Conservation (phyloP, 305 asterid genomes). For the Rubia peregrina region DNA sequence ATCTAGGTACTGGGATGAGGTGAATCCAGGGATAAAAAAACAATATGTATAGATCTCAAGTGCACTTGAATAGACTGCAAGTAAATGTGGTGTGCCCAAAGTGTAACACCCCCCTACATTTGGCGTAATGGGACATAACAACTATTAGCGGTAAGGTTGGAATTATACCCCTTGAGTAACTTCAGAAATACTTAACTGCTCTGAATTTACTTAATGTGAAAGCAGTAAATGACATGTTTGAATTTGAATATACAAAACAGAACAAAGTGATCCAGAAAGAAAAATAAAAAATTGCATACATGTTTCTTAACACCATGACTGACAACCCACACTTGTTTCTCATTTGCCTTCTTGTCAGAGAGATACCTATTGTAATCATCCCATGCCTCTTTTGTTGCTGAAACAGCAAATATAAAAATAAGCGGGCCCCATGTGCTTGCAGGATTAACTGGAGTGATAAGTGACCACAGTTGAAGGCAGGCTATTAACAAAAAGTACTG, state of each 20-base stretch:
- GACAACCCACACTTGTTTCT: conserved; percentile 93
- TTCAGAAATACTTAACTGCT: neutral
- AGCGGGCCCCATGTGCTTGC: conserved; percentile 99
- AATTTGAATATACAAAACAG: neutral
- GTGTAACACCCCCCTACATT: neutral
- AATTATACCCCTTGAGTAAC: neutral
- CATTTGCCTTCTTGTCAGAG: conserved; percentile 94
- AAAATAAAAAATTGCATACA: conserved; percentile 33
- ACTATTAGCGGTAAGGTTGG: neutral
- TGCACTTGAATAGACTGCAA: neutral
- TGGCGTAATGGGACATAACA: neutral
- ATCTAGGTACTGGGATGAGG: neutral
- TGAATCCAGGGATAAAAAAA: neutral
- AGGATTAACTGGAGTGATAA: conserved; percentile 97
- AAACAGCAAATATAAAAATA: conserved; percentile 94
- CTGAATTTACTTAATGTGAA: neutral
- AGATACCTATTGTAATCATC: conserved; percentile 93
- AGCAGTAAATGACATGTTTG: conserved; percentile 3
- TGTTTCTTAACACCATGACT: conserved; percentile 74
- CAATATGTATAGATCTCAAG: neutral
- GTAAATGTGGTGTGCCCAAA: neutral
- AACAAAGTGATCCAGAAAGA: neutral
- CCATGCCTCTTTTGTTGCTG: conserved; percentile 98
- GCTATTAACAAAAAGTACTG: conserved; percentile 98
- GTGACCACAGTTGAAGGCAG: conserved; percentile 98